phyloP scores from a whole-genome alignment of 371 early-diverging fungal species.

The Basidiobolus meristosporus region DNA sequence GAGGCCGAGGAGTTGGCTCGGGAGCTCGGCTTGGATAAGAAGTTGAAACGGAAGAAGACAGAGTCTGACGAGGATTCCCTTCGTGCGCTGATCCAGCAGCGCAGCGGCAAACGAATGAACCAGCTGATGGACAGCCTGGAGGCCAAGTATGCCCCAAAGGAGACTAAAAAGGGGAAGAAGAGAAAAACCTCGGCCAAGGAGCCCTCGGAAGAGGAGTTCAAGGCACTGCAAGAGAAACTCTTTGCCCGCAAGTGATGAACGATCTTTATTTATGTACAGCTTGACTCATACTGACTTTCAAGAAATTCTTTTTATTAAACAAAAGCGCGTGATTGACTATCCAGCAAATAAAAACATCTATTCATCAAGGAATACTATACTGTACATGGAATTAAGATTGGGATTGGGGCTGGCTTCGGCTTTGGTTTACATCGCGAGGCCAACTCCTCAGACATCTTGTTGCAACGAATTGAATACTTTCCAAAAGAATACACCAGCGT shows the following conservation, averaged over 20 bases:
- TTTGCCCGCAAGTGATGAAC: background rate
- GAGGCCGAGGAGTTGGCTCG: slow-evolving; percentile 25
- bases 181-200: background rate
- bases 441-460: too few relatives aligned
- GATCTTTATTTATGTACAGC: too few relatives aligned
- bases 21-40: slow-evolving; percentile 17
- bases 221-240: slow-evolving; percentile 4
- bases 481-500: too few relatives aligned
- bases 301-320: too few relatives aligned
- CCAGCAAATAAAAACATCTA: too few relatives aligned
- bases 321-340: too few relatives aligned
- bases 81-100: slow-evolving; percentile 1
- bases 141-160: slow-evolving; percentile 1
- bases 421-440: too few relatives aligned
- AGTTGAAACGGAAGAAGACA: background rate
- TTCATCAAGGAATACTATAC: too few relatives aligned
- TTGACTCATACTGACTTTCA: too few relatives aligned
- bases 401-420: too few relatives aligned
- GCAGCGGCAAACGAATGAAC: slow-evolving; percentile 2
- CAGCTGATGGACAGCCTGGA: slow-evolving; percentile 4
- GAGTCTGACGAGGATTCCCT: background rate
- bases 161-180: background rate
- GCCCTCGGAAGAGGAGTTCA: slow-evolving; percentile 4
- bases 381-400: too few relatives aligned
- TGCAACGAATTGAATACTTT: too few relatives aligned